These are phyloP conservation scores for Entomortierella chlamydospora DNA, from an alignment of 192 early-diverging fungal genomes.

Conservation along the genomic window DNA sequence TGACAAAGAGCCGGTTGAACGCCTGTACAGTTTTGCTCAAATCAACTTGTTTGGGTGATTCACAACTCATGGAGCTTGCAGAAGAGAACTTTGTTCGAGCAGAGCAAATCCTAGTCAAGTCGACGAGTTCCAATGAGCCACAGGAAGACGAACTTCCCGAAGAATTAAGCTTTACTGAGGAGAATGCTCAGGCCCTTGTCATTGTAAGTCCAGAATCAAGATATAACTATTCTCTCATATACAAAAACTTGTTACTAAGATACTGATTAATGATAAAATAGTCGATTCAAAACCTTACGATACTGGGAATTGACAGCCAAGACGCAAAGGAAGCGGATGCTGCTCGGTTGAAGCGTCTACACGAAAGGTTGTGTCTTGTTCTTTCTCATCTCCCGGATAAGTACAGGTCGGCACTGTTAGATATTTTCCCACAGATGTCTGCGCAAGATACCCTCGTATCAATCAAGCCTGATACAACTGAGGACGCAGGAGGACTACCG, in stretches of 20 bases:
- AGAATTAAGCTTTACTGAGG: background rate
- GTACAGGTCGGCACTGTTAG: background rate
- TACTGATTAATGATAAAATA: background rate
- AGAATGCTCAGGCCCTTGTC: slow-evolving; percentile 1
- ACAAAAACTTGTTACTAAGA: background rate
- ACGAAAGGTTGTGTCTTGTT: background rate
- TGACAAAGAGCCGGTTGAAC: slow-evolving; percentile 7
- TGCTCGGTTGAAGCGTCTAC: slow-evolving; percentile 3
- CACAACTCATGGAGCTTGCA: background rate
- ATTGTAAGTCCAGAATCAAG: slow-evolving; percentile 4
- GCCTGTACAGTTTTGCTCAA: slow-evolving; percentile 11
- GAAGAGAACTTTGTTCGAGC: slow-evolving; percentile 1
- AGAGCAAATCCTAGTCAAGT: slow-evolving; percentile 2
- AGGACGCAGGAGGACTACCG: background rate
- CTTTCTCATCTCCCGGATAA: background rate
- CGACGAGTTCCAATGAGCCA: background rate
- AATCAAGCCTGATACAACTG: background rate
- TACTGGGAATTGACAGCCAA: background rate
- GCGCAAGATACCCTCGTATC: background rate
- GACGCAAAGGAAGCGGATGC: background rate
- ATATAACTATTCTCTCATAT: background rate
- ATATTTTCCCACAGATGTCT: background rate
- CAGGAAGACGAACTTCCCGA: background rate
- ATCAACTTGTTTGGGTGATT: background rate
- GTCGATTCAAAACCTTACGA: slow-evolving; percentile 18